Percentiles rank a stretch among this genome's conserved stretches.
Evolutionary conservation across 1,284 basidiomycete species (phyloP).

Genomic region (Rhodotorula sp.): DNA sequence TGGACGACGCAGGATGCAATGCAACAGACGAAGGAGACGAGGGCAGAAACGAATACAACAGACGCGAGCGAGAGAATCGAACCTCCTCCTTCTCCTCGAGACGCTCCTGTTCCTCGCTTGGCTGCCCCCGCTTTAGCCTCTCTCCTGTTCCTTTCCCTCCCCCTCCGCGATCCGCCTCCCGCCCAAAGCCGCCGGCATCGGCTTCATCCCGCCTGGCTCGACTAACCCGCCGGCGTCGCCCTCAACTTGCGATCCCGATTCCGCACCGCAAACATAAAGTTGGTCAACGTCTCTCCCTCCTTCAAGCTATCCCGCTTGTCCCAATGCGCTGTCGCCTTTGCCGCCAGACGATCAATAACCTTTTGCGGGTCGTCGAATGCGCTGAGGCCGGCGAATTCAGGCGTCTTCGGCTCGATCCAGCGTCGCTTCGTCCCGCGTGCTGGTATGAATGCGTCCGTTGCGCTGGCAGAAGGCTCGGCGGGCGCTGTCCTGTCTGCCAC

Average conservation of each 20-base stretch:
- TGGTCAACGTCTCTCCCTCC: conserved; percentile 40
- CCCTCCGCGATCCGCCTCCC: no score
- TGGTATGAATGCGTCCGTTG: no score
- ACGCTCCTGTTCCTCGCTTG: no score
- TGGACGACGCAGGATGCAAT: neutral
- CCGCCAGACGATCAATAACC: conserved; percentile 30
- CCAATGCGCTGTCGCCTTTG: conserved; percentile 34
- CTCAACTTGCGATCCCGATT: conserved; percentile 4
- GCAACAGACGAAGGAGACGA: neutral
- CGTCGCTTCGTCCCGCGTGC: neutral
- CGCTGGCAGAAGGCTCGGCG: neutral
- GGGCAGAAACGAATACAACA: neutral
- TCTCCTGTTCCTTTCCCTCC: no score
- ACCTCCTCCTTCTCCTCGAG: no score
- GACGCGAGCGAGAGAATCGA: neutral
- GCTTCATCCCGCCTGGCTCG: neutral
- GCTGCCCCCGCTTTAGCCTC: no score
- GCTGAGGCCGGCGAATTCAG: conserved; percentile 35
- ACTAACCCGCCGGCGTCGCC: conserved; percentile 16
- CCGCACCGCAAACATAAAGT: conserved; percentile 34
- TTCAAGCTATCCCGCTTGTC: conserved; percentile 39
- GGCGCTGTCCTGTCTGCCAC: neutral
- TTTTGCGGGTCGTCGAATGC: conserved; percentile 32
- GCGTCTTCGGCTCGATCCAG: conserved; percentile 36
- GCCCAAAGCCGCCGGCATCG: no score